These are phyloP conservation scores for Hippophae rhamnoides DNA, from an alignment of 306 rosid species.

Conservation along the genomic window DNA sequence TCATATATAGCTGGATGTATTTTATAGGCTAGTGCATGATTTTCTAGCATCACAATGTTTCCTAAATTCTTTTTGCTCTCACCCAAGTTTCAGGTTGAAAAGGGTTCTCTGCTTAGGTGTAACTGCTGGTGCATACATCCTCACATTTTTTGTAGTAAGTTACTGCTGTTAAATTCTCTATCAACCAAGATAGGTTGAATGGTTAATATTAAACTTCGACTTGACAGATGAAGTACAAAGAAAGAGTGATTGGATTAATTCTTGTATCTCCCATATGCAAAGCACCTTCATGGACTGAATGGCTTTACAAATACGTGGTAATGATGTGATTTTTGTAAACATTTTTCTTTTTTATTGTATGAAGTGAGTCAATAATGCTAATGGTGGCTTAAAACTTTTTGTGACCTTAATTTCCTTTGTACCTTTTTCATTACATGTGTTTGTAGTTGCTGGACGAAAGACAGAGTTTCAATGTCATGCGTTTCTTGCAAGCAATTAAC, in stretches of 20 bases:
- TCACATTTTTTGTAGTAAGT: conserved; percentile 76
- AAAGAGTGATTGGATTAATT: conserved; percentile 70
- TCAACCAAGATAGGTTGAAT: conserved; percentile 4
- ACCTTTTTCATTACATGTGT: conserved; percentile 15
- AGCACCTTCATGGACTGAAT: conserved; percentile 82
- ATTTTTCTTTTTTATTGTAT: neutral
- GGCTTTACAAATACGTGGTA: conserved; percentile 75
- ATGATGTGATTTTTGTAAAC: neutral
- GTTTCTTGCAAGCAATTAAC: conserved; percentile 69
- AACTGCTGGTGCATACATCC: conserved; percentile 81
- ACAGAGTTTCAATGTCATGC: conserved; percentile 75
- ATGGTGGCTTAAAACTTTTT: neutral
- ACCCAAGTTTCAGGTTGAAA: conserved; percentile 33
- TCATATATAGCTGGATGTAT: no score
- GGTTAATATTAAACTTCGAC: conserved; percentile 11
- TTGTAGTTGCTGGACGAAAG: conserved; percentile 77
- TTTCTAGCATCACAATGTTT: no score
- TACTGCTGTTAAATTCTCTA: conserved; percentile 5
- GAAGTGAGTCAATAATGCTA: neutral
- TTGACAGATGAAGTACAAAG: conserved; percentile 62
- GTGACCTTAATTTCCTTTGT: no score
- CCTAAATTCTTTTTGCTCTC: no score
- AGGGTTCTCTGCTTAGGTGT: conserved; percentile 80
- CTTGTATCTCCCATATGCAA: conserved; percentile 77
- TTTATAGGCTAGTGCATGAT: no score